Percentiles rank a stretch among this genome's conserved stretches.
Conservation (phyloP, 2,329 filamentous ascomycete genomes). For the Gnomoniopsis smithogilvyi region DNA sequence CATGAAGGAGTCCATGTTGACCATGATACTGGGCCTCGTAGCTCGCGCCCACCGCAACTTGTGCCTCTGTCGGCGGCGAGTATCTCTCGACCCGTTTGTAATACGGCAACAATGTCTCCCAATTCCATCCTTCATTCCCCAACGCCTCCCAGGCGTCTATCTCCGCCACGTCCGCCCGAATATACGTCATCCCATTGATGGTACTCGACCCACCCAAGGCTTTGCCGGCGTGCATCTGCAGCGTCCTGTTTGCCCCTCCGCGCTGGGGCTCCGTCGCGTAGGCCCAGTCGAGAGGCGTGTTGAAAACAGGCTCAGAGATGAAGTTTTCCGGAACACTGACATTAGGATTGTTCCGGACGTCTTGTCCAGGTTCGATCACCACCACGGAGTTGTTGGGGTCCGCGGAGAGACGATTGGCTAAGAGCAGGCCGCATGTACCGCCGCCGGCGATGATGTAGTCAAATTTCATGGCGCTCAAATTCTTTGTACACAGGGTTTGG, state of each 20-base stretch:
- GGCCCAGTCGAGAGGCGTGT: slow-evolving; percentile 18
- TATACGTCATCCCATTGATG: slow-evolving; percentile 35
- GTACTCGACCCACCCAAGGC: slow-evolving; percentile 30
- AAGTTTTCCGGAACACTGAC: slow-evolving; percentile 16
- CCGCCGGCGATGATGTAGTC: slow-evolving; percentile 39
- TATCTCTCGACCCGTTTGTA: slow-evolving; percentile 41
- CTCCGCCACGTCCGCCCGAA: slow-evolving; percentile 38
- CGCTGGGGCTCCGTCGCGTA: slow-evolving; percentile 15
- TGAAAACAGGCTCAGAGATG: background rate
- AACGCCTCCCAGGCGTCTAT: slow-evolving; percentile 41
- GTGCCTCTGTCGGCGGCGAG: slow-evolving; percentile 29
- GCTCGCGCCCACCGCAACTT: slow-evolving; percentile 32
- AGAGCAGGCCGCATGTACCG: slow-evolving; percentile 38
- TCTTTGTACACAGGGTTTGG: no score
- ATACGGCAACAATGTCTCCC: slow-evolving; percentile 42
- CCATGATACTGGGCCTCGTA: slow-evolving; percentile 34
- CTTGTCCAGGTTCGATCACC: slow-evolving; percentile 31
- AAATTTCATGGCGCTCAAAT: slow-evolving; percentile 18
- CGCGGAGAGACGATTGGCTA: slow-evolving; percentile 36
- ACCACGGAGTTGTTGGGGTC: slow-evolving; percentile 31
- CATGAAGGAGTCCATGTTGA: slow-evolving; percentile 30
- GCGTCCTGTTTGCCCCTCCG: background rate
- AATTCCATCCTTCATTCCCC: slow-evolving; percentile 43
- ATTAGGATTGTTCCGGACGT: slow-evolving; percentile 19
- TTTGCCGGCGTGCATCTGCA: slow-evolving; percentile 15